phyloP scores from a whole-genome alignment of 495 filamentous ascomycete genomes.

The Glarea lozoyensis region DNA sequence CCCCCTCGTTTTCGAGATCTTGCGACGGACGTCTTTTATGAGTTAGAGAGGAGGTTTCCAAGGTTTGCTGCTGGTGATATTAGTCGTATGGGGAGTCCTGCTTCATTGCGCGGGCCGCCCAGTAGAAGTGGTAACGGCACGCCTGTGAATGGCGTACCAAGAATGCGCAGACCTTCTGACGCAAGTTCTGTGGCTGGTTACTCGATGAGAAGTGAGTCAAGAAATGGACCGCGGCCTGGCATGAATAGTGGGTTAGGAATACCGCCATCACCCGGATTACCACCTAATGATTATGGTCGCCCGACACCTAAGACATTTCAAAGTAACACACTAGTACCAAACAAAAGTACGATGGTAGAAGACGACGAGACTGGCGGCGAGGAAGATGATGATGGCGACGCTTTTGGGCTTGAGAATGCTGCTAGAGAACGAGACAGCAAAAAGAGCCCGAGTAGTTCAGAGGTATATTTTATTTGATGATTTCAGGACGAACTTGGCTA shows the following conservation, averaged over 20 bases:
- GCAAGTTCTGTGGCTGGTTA: conserved; percentile 37
- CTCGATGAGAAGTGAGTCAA: conserved; percentile 22
- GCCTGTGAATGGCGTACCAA: conserved; percentile 39
- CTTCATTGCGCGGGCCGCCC: conserved; percentile 44
- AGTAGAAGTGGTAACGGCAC: conserved; percentile 43
- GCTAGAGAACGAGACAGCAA: conserved; percentile 43
- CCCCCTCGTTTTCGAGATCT: conserved; percentile 79
- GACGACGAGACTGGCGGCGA: conserved; percentile 67
- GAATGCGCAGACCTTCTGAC: conserved; percentile 42
- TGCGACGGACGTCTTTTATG: conserved; percentile 91
- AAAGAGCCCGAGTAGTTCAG: conserved; percentile 45
- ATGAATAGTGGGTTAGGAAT: conserved; percentile 15
- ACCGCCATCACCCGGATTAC: conserved; percentile 21
- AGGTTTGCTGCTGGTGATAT: conserved; percentile 61
- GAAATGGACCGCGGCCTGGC: conserved; percentile 17
- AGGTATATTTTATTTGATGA: conserved; percentile 29
- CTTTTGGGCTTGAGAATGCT: conserved; percentile 51
- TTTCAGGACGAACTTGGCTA: conserved; percentile 8
- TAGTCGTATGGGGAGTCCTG: conserved; percentile 60
- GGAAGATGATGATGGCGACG: conserved; percentile 53
- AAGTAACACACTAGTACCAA: conserved; percentile 91
- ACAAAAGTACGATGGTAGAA: conserved; percentile 97
- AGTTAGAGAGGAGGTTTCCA: conserved; percentile 85
- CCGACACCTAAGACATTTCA: conserved; percentile 87
- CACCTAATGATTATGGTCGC: conserved; percentile 39